phyloP scores from a whole-genome alignment of 495 filamentous ascomycete genomes.

The Penicillium longicatenatum region DNA sequence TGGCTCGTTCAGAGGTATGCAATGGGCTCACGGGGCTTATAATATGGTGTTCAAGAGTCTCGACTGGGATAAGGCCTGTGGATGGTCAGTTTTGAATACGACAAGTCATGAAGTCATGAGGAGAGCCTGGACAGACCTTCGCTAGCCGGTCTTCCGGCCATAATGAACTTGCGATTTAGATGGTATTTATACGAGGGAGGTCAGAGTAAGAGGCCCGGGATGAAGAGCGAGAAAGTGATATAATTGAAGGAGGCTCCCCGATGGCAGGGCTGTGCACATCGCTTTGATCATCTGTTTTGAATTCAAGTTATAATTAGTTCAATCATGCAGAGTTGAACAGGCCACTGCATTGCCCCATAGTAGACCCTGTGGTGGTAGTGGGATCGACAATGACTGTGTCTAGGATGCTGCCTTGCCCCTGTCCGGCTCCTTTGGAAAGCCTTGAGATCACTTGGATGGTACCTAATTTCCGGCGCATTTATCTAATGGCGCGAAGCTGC shows the following conservation, averaged over 20 bases:
- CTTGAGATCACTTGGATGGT: not conserved
- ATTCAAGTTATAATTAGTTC: too few species aligned
- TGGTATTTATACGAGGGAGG: not conserved
- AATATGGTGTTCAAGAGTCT: not conserved
- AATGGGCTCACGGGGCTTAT: not conserved
- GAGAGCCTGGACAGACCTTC: not conserved
- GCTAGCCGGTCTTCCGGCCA: not conserved
- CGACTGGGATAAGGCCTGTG: constrained; percentile 14
- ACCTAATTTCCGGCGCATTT: not conserved
- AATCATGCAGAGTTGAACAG: too few species aligned
- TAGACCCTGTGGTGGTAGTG: not conserved
- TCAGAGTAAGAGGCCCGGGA: too few species aligned
- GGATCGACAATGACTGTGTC: not conserved
- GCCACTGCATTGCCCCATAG: not conserved
- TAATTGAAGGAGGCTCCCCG: too few species aligned
- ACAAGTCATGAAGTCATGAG: not conserved
- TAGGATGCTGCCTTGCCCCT: not conserved
- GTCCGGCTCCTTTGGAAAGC: not conserved
- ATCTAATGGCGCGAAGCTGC: not conserved
- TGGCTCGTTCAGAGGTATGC: not conserved
- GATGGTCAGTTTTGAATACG: not conserved
- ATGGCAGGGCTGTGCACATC: too few species aligned
- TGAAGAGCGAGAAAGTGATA: too few species aligned
- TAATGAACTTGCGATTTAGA: not conserved
- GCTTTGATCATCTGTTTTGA: too few species aligned